phyloP scores from a whole-genome alignment of 2,329 filamentous ascomycete genomes.

The Didymellaceae sp. region DNA sequence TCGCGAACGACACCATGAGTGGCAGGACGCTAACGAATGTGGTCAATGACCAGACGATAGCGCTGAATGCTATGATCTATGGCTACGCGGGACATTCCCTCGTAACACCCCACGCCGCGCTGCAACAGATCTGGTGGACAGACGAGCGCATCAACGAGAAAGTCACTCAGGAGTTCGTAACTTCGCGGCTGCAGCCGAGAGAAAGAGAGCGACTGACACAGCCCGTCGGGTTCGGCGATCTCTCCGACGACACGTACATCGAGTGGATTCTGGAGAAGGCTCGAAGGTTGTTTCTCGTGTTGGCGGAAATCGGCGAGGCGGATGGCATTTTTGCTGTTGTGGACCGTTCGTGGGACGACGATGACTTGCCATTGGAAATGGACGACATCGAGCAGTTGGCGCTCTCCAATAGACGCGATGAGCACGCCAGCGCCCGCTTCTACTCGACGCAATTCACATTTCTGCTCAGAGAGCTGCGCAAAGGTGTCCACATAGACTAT shows the following conservation, averaged over 20 bases:
- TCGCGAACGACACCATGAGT: constrained; percentile 38
- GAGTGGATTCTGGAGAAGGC: constrained; percentile 77
- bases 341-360: constrained; percentile 78
- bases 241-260: constrained; percentile 77
- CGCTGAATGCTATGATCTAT: constrained; percentile 59
- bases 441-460: constrained; percentile 74
- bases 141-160: constrained; percentile 71
- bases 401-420: constrained; percentile 65
- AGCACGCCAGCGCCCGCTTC: constrained; percentile 71
- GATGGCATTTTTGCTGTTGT: constrained; percentile 78
- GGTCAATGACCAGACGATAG: constrained; percentile 52
- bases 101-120: constrained; percentile 56
- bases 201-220: constrained; percentile 68
- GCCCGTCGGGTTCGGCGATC: constrained; percentile 70
- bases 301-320: constrained; percentile 72
- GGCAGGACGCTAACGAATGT: constrained; percentile 50
- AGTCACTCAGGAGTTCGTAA: constrained; percentile 72
- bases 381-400: constrained; percentile 70
- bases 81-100: constrained; percentile 59
- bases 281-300: constrained; percentile 72
- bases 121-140: constrained; percentile 73
- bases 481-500: constrained; percentile 69
- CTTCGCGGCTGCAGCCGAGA: constrained; percentile 67
- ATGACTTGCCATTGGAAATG: constrained; percentile 72
- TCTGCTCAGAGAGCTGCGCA: constrained; percentile 67